These are phyloP conservation scores for Nadsonia fulvescens DNA, from an alignment of 805 yeast genomes.

Conservation along the genomic window DNA sequence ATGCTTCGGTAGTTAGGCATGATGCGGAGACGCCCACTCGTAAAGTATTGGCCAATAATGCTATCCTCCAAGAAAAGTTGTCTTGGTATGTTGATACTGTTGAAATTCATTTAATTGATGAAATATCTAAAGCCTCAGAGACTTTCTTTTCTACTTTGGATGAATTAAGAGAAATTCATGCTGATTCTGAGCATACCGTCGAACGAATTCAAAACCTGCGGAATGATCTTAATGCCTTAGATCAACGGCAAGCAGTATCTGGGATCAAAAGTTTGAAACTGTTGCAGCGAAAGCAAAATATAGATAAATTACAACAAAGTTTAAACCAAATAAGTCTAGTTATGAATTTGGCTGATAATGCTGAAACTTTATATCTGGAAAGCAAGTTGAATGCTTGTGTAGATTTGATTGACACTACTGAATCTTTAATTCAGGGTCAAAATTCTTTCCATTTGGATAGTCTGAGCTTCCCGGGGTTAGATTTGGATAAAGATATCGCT, in stretches of 20 bases:
- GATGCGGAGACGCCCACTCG: slow-evolving; percentile 9
- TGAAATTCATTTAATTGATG: slow-evolving; percentile 62
- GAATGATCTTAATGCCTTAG: slow-evolving; percentile 26
- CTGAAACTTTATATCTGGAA: slow-evolving; percentile 27
- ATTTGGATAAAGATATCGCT: slow-evolving; percentile 7
- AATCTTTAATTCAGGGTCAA: slow-evolving; percentile 40
- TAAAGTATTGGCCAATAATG: slow-evolving; percentile 30
- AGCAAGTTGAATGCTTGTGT: slow-evolving; percentile 36
- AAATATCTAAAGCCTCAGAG: slow-evolving; percentile 68
- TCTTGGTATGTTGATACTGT: slow-evolving; percentile 73
- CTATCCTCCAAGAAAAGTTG: slow-evolving; percentile 53
- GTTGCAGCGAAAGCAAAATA: slow-evolving; percentile 36
- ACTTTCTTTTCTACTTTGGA: slow-evolving; percentile 74
- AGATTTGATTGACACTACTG: slow-evolving; percentile 37
- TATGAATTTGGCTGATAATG: slow-evolving; percentile 28
- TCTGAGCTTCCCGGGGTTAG: too few relatives aligned
- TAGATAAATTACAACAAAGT: slow-evolving; percentile 44
- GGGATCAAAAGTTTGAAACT: slow-evolving; percentile 35
- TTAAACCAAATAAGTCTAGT: slow-evolving; percentile 34
- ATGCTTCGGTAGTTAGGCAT: slow-evolving; percentile 23
- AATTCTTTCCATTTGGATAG: slow-evolving; percentile 7
- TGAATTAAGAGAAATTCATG: slow-evolving; percentile 49
- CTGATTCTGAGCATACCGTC: slow-evolving; percentile 25
- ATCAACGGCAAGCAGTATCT: slow-evolving; percentile 28
- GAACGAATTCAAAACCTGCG: slow-evolving; percentile 29